Percentiles rank a stretch among this genome's conserved stretches.
Conservation (phyloP, 2,329 filamentous ascomycete species). For the Bretziella fagacearum region DNA sequence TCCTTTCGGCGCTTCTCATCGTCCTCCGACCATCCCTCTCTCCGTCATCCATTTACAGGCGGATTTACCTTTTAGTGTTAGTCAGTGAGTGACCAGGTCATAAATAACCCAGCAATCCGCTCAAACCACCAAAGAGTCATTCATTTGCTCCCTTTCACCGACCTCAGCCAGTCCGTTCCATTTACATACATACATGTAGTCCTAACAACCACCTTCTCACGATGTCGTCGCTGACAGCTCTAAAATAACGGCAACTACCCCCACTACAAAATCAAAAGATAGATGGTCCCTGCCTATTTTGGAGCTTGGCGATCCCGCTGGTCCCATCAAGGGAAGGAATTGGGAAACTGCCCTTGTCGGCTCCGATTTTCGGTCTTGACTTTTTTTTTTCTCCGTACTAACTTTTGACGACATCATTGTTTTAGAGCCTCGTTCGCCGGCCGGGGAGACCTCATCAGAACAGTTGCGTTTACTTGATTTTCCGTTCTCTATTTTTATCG, state of each 20-base stretch:
- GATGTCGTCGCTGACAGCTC: no score
- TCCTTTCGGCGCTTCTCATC: neutral
- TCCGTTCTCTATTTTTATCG: no score
- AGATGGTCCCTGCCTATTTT: no score
- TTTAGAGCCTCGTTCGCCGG: neutral
- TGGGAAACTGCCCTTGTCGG: slow-evolving; percentile 5
- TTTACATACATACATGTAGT: no score
- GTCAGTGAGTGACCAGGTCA: neutral
- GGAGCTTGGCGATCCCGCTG: neutral
- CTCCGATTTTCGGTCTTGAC: slow-evolving; percentile 13
- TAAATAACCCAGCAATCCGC: neutral
- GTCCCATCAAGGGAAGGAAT: neutral
- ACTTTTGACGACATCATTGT: neutral
- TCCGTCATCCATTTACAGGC: neutral
- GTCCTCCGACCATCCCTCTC: neutral
- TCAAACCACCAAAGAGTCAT: neutral
- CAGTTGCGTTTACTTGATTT: no score
- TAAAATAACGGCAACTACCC: no score
- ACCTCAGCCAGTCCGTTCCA: no score
- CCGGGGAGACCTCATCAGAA: neutral
- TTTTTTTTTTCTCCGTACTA: slow-evolving; percentile 5
- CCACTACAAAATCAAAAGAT: no score
- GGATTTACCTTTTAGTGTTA: neutral
- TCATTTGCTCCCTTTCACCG: neutral
- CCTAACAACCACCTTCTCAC: no score